Base-by-base conservation (phyloP, 345 rosid species). In the Corymbia maculata region DNA sequence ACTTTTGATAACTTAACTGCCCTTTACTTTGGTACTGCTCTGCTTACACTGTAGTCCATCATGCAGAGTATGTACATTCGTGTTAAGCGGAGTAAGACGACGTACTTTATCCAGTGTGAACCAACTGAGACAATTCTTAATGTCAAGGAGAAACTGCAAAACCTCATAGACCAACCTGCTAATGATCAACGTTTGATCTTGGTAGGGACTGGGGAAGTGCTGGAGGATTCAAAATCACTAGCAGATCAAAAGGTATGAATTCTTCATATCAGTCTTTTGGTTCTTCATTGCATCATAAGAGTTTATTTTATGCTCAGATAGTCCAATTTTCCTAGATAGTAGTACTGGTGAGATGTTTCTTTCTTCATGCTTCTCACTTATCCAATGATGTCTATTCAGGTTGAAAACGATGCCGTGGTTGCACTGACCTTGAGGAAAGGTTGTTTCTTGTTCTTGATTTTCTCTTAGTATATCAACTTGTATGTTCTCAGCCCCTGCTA, bases 401-500 rank as follows among this genome's bases (percentile, higher is more conserved):
- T 98, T 89, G 99, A 98, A 93, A 98, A 98, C 90, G 99, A 98
- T 91, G 96, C 96, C 57, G 95, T 96, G 47, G 96, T 98, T 90
- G 99, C 99, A 86, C 91, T 98, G 91, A 94, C 99, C 50, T 92
- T 97, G 90, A 95, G 96, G 90, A 97, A 95, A 98, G 98, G 99
- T 97, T 84, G 85, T 19, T 53, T 55, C 89, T 89, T 68, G 36
- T 51, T 85, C 88, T 92, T 70, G 52, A 89, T 86, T 42, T 87
- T 85, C 55, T 79, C 51, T 45, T 52, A 24, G 19, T 13, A 8
- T 47, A 52, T 86, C 19, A 45, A 28, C 24, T 85, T 66, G 85
- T 52, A 79, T 42, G 89, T 22, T 87, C 55, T 87, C 79, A 16
- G 47, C 49, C 45, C 26, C 49, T 75, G 66, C 82, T 42, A 75